These are phyloP conservation scores for Penicillium angulare DNA, from an alignment of 495 filamentous ascomycete genomes.

Conservation along the genomic window DNA sequence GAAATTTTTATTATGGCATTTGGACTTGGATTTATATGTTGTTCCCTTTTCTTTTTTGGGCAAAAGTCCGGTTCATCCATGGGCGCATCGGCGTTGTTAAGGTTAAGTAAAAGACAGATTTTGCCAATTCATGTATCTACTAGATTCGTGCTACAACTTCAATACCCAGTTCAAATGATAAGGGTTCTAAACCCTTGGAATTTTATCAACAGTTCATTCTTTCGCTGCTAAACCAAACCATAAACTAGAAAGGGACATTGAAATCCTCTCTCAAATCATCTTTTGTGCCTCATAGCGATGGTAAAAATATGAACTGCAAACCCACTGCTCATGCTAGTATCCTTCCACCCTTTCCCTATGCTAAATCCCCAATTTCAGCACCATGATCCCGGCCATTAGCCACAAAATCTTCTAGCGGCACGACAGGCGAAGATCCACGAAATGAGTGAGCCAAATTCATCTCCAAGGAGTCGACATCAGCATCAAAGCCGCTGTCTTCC, in stretches of 20 bases:
- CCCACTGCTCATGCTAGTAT: no score
- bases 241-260: not conserved
- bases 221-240: not conserved
- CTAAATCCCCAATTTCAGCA: no score
- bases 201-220: no score
- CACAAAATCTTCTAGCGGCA: no score
- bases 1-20: slow-evolving; percentile 16
- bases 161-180: slow-evolving; percentile 15
- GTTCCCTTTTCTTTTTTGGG: slow-evolving; percentile 8
- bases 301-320: no score
- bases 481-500: not conserved
- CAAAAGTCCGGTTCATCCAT: slow-evolving; percentile 24
- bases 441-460: no score
- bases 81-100: slow-evolving; percentile 25
- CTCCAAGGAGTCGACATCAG: not conserved
- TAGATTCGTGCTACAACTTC: slow-evolving; percentile 7
- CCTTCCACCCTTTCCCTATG: no score
- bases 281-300: no score
- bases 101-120: slow-evolving; percentile 15
- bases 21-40: no score
- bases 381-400: no score
- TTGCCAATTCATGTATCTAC: slow-evolving; percentile 7
- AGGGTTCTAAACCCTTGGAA: not conserved
- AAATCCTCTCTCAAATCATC: no score
- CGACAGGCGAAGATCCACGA: no score